Conservation (phyloP, 2,329 filamentous ascomycete genomes). For the Neonectria coccinea region DNA sequence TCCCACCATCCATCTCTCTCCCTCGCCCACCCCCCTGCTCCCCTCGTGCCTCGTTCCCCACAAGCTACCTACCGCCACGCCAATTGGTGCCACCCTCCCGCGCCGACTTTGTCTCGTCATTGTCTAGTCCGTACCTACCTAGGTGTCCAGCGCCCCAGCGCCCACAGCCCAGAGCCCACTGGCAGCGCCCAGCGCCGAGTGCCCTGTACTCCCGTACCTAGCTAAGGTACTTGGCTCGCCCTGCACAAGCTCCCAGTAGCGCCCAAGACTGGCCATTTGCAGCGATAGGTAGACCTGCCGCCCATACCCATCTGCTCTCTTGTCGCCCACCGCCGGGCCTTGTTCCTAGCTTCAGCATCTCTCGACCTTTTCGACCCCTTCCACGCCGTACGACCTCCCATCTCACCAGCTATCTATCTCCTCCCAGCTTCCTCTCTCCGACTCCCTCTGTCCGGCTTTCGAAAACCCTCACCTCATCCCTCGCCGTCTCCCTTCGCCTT, state of each 20-base stretch:
- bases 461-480: slow-evolving; percentile 7
- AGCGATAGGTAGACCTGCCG: slow-evolving; percentile 21
- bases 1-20: slow-evolving; percentile 23
- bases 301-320: slow-evolving; percentile 22
- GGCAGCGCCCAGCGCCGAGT: slow-evolving; percentile 24
- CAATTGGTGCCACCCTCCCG: slow-evolving; percentile 44
- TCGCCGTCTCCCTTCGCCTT: background rate
- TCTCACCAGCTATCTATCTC: background rate
- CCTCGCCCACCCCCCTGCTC: slow-evolving; percentile 41
- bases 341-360: slow-evolving; percentile 28
- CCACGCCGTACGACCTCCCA: slow-evolving; percentile 17
- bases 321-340: slow-evolving; percentile 28
- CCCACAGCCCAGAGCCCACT: background rate
- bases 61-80: slow-evolving; percentile 32
- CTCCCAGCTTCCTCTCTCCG: slow-evolving; percentile 2
- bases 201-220: slow-evolving; percentile 34
- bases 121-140: slow-evolving; percentile 27
- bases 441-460: background rate
- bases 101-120: slow-evolving; percentile 46
- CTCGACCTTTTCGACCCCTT: slow-evolving; percentile 19
- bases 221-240: slow-evolving; percentile 15
- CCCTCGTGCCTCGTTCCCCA: slow-evolving; percentile 34
- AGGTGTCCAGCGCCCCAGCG: slow-evolving; percentile 23
- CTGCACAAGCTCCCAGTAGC: slow-evolving; percentile 26
- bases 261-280: slow-evolving; percentile 20